Conservation (phyloP, 2,329 filamentous ascomycete genomes). For the Colletotrichum siamense region DNA sequence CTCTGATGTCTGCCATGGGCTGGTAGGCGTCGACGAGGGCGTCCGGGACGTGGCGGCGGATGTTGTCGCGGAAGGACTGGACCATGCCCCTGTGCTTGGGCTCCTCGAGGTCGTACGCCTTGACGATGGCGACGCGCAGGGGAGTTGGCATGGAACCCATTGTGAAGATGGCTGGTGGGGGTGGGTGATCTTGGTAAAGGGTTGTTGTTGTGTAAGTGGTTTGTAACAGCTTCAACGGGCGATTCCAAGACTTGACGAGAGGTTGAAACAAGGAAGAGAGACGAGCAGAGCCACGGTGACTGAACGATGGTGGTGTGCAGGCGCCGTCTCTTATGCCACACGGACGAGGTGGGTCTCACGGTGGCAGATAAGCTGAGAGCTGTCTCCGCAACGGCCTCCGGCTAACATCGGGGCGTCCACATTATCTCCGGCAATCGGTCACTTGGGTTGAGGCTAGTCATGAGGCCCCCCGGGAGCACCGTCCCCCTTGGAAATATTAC, state of each 20-base stretch:
- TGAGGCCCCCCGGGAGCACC: not conserved
- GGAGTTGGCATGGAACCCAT: slow-evolving; percentile 14
- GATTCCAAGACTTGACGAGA: not conserved
- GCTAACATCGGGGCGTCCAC: slow-evolving; percentile 9
- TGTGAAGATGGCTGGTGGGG: not conserved
- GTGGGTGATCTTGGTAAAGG: too few relatives aligned
- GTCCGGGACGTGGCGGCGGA: not conserved
- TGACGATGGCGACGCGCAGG: slow-evolving; percentile 14
- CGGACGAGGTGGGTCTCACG: not conserved
- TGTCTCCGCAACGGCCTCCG: not conserved
- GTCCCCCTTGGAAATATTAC: not conserved
- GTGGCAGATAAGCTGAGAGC: not conserved
- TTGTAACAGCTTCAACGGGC: not conserved
- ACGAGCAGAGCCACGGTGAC: not conserved
- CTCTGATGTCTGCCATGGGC: not conserved
- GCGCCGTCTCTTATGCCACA: not conserved
- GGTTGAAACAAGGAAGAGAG: not conserved
- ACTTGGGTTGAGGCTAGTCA: not conserved
- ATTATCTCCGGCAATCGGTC: slow-evolving; percentile 11
- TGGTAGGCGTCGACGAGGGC: slow-evolving; percentile 1
- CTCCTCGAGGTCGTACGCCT: slow-evolving; percentile 16
- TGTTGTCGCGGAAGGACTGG: slow-evolving; percentile 8
- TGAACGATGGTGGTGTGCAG: not conserved
- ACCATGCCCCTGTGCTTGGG: slow-evolving; percentile 16
- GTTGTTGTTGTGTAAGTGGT: not conserved